A percentile compares a stretch with the other conserved stretches of the same genome.
Conservation (phyloP, 176 grass and related monocot genomes). For the Dendrocalamus sinicus region DNA sequence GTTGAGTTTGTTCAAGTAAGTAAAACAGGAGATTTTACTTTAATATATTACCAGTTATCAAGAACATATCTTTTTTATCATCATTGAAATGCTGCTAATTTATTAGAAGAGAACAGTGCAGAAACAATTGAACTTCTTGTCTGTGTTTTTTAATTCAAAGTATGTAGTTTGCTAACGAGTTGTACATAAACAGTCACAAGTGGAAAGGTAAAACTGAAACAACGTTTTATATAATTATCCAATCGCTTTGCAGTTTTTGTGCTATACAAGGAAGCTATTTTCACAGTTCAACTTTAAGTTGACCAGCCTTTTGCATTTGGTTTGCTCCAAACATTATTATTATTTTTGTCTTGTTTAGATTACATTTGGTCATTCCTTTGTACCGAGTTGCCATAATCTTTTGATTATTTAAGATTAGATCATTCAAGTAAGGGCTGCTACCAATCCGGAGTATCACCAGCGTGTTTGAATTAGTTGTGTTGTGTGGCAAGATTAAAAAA, state of each 20-base stretch:
- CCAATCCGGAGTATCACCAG: background rate
- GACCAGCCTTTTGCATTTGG: slow-evolving; percentile 8
- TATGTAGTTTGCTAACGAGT: background rate
- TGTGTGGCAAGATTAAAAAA: background rate
- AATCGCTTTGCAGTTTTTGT: background rate
- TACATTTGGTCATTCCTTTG: slow-evolving; percentile 23
- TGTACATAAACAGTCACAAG: background rate
- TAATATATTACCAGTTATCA: background rate
- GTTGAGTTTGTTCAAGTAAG: slow-evolving; percentile 96
- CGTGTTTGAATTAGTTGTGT: background rate
- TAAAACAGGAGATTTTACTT: slow-evolving; percentile 29
- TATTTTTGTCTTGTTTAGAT: background rate
- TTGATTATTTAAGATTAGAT: background rate
- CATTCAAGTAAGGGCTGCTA: background rate
- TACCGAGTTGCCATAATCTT: background rate
- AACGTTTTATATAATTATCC: background rate
- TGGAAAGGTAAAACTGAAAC: background rate
- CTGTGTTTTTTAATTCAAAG: background rate
- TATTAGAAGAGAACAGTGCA: background rate
- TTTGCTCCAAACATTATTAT: background rate
- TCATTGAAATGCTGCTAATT: slow-evolving; percentile 16
- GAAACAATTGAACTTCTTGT: background rate
- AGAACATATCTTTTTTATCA: background rate
- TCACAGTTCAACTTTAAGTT: background rate
- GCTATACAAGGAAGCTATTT: background rate